Percentiles rank a stretch among this genome's conserved stretches.
These are phyloP conservation scores for Cicer yamashitae DNA, from an alignment of 306 rosid genomes.

Conservation along the genomic window DNA sequence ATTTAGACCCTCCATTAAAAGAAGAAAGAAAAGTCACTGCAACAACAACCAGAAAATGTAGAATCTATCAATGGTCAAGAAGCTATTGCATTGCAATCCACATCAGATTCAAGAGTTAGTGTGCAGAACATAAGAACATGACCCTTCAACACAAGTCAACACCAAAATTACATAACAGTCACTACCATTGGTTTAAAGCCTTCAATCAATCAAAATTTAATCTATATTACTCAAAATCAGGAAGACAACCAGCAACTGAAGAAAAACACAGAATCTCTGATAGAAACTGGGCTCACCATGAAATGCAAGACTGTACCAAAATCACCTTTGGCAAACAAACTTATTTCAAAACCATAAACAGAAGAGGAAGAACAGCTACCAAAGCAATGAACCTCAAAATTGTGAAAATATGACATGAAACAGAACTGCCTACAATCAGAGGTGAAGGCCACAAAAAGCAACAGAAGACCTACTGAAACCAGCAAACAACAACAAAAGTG, in stretches of 20 bases:
- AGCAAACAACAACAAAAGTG: conserved; percentile 16
- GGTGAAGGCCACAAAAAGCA: conserved; percentile 4
- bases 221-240: background rate
- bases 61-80: conserved; percentile 18
- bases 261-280: background rate
- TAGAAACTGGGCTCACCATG: background rate
- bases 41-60: conserved; percentile 9
- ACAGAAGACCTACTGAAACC: background rate
- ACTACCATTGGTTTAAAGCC: conserved; percentile 19
- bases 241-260: conserved; percentile 1
- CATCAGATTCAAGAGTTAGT: background rate
- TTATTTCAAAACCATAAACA: background rate
- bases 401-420: background rate
- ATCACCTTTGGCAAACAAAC: conserved; percentile 16
- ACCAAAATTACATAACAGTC: conserved; percentile 15
- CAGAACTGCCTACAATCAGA: background rate
- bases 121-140: background rate
- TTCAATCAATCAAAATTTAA: conserved; percentile 23
- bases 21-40: conserved; percentile 3
- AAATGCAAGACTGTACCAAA: background rate
- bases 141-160: background rate
- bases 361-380: background rate
- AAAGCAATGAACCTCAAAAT: background rate
- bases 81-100: background rate
- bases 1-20: conserved; percentile 7